A percentile compares a stretch with the other conserved stretches of the same genome.
These are phyloP conservation scores for Chlorella sp. DNA, from an alignment of 139 green algal species.

Conservation along the genomic window DNA sequence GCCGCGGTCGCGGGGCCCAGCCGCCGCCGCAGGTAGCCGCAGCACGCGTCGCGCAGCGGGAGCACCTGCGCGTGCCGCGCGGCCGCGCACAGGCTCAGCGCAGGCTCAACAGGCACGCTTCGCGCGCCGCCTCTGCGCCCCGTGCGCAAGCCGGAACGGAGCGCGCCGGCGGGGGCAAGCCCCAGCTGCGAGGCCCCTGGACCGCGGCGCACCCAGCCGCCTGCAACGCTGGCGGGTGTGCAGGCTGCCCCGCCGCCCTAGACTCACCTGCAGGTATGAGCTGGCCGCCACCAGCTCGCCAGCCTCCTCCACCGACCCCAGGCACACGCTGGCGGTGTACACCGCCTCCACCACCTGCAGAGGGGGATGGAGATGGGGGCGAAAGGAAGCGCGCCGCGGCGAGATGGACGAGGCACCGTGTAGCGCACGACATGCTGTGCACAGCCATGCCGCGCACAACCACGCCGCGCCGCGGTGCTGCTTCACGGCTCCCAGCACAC, in stretches of 20 bases:
- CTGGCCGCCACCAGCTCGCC: neutral
- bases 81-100: too few species aligned
- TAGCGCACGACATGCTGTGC: neutral
- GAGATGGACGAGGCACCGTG: neutral
- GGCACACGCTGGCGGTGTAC: too few species aligned
- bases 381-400: neutral
- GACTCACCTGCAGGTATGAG: neutral
- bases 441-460: neutral
- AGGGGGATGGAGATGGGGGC: neutral
- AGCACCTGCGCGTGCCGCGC: constrained; percentile 16
- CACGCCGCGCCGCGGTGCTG: constrained; percentile 9
- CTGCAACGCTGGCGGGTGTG: too few species aligned
- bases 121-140: too few species aligned
- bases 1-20: constrained; percentile 23
- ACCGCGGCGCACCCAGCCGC: too few species aligned
- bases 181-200: too few species aligned
- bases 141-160: too few species aligned
- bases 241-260: too few species aligned
- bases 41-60: constrained; percentile 20
- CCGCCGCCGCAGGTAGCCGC: constrained; percentile 14
- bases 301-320: too few species aligned
- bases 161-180: too few species aligned
- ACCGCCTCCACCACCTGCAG: too few species aligned
- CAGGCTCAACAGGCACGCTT: too few species aligned
- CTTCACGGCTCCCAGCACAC: constrained; percentile 22